Evolutionary conservation across 2,329 filamentous ascomycete species (phyloP), one percentile per base, ranked within the genome.

Genomic region (Thielaviopsis euricoi): DNA sequence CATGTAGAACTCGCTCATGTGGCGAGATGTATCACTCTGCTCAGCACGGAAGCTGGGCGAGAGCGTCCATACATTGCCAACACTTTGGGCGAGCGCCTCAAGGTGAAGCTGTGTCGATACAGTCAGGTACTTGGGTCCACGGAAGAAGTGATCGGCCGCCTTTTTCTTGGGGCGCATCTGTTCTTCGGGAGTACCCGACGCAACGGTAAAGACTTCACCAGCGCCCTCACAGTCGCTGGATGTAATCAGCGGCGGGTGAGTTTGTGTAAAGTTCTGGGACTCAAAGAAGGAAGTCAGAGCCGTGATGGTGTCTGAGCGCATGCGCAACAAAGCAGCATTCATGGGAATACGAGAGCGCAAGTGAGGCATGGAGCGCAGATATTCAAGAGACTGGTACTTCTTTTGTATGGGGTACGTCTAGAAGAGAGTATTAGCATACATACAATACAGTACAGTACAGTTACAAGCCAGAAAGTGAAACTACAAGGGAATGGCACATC

Each of bases 1-100:
- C 93, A 98, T 97, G 72, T 97, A 97, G 66, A 98, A 97, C 67
- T 98, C 93, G 73, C 89, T 95, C 61, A 98, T 75, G 71, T 98
- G 93, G 26, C 93, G 83, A 6, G 89, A 84, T 0, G 93, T 97
- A 66, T 97, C 90, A 70, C 89, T 96, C 67, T 83, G 84, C 69
- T 96, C 93, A 3, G 93, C 93, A 43, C 93, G 82, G 67, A 98
- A 98, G 0, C 89, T 94, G 2, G 93, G 93, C 4, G 90, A 93
- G 12, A 98, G 73, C 1, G 90, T 87, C 90, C 93, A 98, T 7
- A 97, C 93, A 64, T 86, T 88, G 46, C 88, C 88, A 29, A 96
- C 78, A 21, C 90, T 84, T 65, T 95, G 89, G 0, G 90, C 84
- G 59, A 96, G 79, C 3, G 93, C 89, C 73, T 98, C 93, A 0